A percentile compares a stretch with the other conserved stretches of the same genome.
Conservation (phyloP, 768 basidiomycete species). For the Pisolithus albus region DNA sequence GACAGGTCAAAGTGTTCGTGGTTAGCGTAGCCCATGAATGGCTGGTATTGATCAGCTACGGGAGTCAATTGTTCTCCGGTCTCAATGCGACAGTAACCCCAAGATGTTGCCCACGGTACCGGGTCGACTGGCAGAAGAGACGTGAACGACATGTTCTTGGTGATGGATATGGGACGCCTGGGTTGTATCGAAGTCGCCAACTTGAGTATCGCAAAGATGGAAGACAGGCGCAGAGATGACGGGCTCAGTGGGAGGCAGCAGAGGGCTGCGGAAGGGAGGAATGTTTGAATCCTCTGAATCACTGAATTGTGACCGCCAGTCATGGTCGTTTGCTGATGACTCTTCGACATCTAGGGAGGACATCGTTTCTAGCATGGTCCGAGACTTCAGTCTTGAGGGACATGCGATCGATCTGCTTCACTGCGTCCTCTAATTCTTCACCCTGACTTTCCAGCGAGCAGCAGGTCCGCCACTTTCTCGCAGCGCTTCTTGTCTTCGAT, state of each 20-base stretch:
- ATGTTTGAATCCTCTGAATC: constrained; percentile 7
- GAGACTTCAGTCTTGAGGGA: constrained; percentile 1
- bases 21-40: constrained; percentile 8
- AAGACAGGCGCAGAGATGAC: neutral
- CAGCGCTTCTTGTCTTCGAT: constrained; percentile 43
- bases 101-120: neutral
- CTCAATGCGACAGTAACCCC: neutral
- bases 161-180: neutral
- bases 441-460: constrained; percentile 49
- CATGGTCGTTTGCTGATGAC: neutral
- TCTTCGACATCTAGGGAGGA: neutral
- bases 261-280: constrained; percentile 22
- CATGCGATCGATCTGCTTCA: constrained; percentile 30
- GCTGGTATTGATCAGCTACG: constrained; percentile 6
- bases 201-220: neutral
- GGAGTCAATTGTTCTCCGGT: constrained; percentile 1
- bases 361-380: neutral
- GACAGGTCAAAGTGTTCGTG: constrained; percentile 6
- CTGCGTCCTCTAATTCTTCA: constrained; percentile 39
- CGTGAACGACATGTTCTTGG: neutral
- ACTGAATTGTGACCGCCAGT: neutral
- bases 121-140: constrained; percentile 1
- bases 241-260: constrained; percentile 21
- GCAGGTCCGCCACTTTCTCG: constrained; percentile 42
- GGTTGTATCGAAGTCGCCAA: constrained; percentile 7